These are phyloP conservation scores for Cercophora newfieldiana DNA, from an alignment of 495 filamentous ascomycete species.

Conservation along the genomic window DNA sequence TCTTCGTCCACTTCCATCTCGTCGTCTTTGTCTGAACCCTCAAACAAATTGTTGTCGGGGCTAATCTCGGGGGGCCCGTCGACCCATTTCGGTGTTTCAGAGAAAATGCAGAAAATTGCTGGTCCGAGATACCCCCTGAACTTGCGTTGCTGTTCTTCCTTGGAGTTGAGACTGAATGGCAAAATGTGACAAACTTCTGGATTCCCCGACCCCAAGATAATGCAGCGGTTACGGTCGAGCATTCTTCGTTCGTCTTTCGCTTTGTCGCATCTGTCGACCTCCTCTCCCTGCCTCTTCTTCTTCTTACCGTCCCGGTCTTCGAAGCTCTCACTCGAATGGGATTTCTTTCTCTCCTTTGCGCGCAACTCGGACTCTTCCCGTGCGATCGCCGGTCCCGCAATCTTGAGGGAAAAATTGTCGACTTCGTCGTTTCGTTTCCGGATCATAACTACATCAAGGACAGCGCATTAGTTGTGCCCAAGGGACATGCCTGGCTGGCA, in stretches of 20 bases:
- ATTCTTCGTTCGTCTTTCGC: slow-evolving; percentile 1
- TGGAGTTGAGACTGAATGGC: slow-evolving; percentile 4
- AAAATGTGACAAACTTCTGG: slow-evolving; percentile 9
- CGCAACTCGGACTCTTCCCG: no score
- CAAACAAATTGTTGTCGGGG: background rate
- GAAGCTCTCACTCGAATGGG: no score
- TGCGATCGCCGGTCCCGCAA: no score
- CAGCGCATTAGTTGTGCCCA: background rate
- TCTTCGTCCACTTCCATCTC: slow-evolving; percentile 1
- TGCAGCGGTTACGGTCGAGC: background rate
- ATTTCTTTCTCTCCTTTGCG: no score
- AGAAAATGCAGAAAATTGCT: background rate
- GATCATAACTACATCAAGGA: slow-evolving; percentile 3
- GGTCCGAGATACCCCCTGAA: background rate
- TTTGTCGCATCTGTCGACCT: no score
- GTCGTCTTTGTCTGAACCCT: background rate
- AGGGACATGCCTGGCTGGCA: background rate
- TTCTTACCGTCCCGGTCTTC: no score
- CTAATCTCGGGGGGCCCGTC: background rate
- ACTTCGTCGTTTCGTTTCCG: background rate
- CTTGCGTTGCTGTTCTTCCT: background rate
- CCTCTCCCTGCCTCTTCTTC: no score
- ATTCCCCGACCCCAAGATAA: background rate
- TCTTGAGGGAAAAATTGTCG: no score
- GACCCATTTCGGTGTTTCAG: background rate